Conservation (phyloP, 2,329 filamentous ascomycete genomes). For the Hypoxylon sp. region DNA sequence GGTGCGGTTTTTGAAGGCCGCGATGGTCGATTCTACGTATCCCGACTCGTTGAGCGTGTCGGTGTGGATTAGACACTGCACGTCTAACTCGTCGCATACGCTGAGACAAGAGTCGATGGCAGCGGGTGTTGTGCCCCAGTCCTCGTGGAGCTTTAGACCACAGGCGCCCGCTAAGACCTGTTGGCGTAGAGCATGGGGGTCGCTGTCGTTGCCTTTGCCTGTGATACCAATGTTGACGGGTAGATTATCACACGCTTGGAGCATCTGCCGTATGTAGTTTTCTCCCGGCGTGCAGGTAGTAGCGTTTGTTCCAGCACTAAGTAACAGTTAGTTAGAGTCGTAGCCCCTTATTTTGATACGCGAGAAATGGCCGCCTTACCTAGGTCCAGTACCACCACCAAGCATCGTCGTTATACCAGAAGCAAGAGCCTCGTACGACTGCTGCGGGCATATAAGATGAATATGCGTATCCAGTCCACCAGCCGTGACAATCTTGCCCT, state of each 20-base stretch:
- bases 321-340: slow-evolving; percentile 36
- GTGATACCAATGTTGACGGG: slow-evolving; percentile 92
- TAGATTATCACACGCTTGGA: slow-evolving; percentile 82
- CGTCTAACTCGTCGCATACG: slow-evolving; percentile 89
- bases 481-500: slow-evolving; percentile 89
- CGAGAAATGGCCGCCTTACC: slow-evolving; percentile 54
- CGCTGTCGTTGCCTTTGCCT: slow-evolving; percentile 90
- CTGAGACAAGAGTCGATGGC: slow-evolving; percentile 87
- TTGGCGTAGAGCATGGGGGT: slow-evolving; percentile 74
- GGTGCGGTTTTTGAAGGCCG: slow-evolving; percentile 83
- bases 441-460: slow-evolving; percentile 95
- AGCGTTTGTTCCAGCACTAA: slow-evolving; percentile 85
- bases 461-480: slow-evolving; percentile 91
- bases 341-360: not conserved
- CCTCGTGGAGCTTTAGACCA: slow-evolving; percentile 93
- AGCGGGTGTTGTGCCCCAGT: slow-evolving; percentile 91
- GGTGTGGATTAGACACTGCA: slow-evolving; percentile 94
- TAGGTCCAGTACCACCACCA: slow-evolving; percentile 92
- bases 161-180: slow-evolving; percentile 85
- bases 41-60: slow-evolving; percentile 96
- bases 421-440: slow-evolving; percentile 82
- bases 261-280: slow-evolving; percentile 85
- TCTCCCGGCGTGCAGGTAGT: slow-evolving; percentile 93
- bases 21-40: slow-evolving; percentile 92
- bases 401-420: slow-evolving; percentile 91